These are phyloP conservation scores for Sclerotinia borealis DNA, from an alignment of 2,329 filamentous ascomycete genomes.

Conservation along the genomic window DNA sequence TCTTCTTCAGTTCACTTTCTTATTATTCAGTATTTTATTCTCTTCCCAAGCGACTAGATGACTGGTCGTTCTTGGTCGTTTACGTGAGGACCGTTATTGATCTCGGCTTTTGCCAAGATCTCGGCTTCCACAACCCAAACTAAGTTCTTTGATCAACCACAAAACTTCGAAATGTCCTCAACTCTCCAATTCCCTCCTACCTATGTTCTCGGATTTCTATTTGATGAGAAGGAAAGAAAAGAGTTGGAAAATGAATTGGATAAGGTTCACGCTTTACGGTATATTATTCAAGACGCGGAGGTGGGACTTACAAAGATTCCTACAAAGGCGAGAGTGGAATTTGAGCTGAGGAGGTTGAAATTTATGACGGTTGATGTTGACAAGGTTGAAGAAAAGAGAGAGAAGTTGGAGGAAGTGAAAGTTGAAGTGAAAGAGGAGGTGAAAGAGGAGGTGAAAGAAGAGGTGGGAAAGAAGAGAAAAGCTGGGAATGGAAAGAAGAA, in stretches of 20 bases:
- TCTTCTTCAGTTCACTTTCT: background rate
- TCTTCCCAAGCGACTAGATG: background rate
- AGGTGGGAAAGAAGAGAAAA: background rate
- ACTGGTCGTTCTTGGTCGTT: background rate
- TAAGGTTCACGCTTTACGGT: conserved; percentile 62
- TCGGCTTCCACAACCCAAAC: background rate
- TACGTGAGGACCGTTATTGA: background rate
- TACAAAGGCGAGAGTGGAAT: conserved; percentile 57
- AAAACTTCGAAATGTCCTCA: background rate
- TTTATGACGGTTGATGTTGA: background rate
- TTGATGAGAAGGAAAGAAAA: conserved; percentile 44
- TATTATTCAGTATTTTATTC: background rate
- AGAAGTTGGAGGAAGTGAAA: background rate
- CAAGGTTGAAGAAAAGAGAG: background rate
- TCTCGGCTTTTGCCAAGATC: background rate
- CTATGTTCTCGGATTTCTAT: conserved; percentile 51
- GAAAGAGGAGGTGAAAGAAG: background rate
- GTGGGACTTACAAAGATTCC: conserved; percentile 70
- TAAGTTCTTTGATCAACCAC: background rate
- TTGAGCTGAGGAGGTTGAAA: conserved; percentile 6
- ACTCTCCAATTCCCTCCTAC: conserved; percentile 38
- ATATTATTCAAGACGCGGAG: conserved; percentile 55
- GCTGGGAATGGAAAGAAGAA: background rate
- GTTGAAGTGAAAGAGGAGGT: background rate
- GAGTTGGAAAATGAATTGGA: conserved; percentile 51